Evolutionary conservation across 345 rosid genomes (phyloP).

Genomic region (Pseudoturritis turrita): DNA sequence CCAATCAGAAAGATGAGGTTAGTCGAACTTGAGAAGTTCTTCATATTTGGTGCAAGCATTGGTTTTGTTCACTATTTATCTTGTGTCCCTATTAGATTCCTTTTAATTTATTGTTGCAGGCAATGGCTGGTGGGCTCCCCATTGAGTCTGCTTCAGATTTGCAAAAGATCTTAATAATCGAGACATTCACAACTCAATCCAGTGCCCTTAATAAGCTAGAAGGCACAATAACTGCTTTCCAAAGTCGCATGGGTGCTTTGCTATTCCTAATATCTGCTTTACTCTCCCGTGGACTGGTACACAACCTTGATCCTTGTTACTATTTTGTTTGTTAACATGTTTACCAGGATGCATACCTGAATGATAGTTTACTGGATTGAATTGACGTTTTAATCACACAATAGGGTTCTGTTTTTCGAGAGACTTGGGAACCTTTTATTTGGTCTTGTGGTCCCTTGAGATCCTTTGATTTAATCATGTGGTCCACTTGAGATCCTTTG

Average conservation of each 20-base stretch:
- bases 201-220: constrained; percentile 56
- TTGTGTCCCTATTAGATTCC: neutral
- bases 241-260: constrained; percentile 93
- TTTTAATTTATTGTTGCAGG: constrained; percentile 35
- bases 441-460: neutral
- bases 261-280: constrained; percentile 92
- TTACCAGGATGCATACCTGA: neutral
- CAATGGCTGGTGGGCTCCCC: constrained; percentile 49
- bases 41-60: constrained; percentile 2
- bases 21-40: constrained; percentile 21
- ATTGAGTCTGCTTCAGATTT: constrained; percentile 83
- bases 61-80: neutral
- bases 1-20: constrained; percentile 51
- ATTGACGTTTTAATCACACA: neutral
- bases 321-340: neutral
- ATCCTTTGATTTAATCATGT: neutral
- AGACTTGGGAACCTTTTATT: neutral
- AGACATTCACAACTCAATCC: constrained; percentile 44
- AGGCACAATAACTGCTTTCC: constrained; percentile 61
- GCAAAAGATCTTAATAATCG: constrained; percentile 67
- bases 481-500: neutral
- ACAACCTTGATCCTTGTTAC: neutral
- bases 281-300: constrained; percentile 96
- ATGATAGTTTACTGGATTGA: neutral
- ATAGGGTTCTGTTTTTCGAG: neutral